Conservation (phyloP, 768 basidiomycete genomes). For the Suillus occidentalis region DNA sequence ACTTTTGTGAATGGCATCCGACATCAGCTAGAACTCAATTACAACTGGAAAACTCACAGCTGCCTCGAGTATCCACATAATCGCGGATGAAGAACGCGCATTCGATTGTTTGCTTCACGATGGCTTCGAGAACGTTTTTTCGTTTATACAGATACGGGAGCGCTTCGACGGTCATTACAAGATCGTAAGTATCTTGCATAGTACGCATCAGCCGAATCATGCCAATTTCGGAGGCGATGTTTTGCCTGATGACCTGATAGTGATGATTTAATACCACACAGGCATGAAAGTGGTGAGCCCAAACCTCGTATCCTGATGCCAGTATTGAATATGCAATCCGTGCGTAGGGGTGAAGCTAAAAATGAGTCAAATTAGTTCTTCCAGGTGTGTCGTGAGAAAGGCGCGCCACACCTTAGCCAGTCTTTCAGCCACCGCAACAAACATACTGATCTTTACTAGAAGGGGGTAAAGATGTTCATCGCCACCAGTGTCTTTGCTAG, state of each 20-base stretch:
- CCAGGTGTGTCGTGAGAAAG: not conserved
- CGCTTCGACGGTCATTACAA: not conserved
- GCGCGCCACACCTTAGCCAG: slow-evolving; percentile 3
- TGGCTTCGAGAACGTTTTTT: slow-evolving; percentile 1
- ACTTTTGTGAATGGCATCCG: not conserved
- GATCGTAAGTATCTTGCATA: slow-evolving; percentile 2
- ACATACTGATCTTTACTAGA: slow-evolving; percentile 10
- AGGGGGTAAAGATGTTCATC: slow-evolving; percentile 4
- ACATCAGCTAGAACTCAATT: not conserved
- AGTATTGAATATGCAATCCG: slow-evolving; percentile 9
- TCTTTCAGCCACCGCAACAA: slow-evolving; percentile 4
- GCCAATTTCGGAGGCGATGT: not conserved
- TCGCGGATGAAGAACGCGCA: slow-evolving; percentile 31
- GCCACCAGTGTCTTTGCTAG: not conserved
- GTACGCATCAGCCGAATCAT: not conserved
- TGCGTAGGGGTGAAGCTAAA: slow-evolving; percentile 16
- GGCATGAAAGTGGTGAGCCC: not conserved
- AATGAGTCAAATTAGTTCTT: not conserved
- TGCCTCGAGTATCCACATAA: slow-evolving; percentile 23
- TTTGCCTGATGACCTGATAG: not conserved
- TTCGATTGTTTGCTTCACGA: slow-evolving; percentile 25
- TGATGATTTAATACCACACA: not conserved
- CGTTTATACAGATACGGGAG: not conserved
- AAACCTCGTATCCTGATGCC: slow-evolving; percentile 7
- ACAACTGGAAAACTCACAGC: slow-evolving; percentile 16